Evolutionary conservation across 1,284 basidiomycete species (phyloP).

Genomic region (Naganishia albida): DNA sequence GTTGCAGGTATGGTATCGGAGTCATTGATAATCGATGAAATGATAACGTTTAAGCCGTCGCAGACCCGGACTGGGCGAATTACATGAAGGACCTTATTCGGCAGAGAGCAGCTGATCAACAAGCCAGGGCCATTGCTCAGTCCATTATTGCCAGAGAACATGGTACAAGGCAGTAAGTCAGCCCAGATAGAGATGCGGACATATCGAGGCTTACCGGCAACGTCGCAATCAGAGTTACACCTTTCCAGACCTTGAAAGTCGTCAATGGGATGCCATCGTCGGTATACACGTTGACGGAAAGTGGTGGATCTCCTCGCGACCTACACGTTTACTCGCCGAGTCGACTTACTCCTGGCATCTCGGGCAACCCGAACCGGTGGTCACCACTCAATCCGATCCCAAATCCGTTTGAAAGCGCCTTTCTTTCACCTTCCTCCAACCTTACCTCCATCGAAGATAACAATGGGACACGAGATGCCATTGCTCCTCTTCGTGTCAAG

Average conservation of each 20-base stretch:
- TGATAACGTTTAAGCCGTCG: slow-evolving; percentile 22
- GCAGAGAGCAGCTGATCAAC: slow-evolving; percentile 61
- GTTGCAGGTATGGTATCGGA: slow-evolving; percentile 66
- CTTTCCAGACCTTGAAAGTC: slow-evolving; percentile 62
- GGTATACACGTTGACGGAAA: slow-evolving; percentile 55
- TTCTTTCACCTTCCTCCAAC: slow-evolving; percentile 47
- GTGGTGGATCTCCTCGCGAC: slow-evolving; percentile 52
- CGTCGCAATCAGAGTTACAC: slow-evolving; percentile 17
- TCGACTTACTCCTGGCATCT: slow-evolving; percentile 57
- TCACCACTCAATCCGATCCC: slow-evolving; percentile 26
- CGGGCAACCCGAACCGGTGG: slow-evolving; percentile 45
- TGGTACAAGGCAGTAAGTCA: slow-evolving; percentile 53
- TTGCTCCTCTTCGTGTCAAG: slow-evolving; percentile 18
- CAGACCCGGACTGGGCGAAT: slow-evolving; percentile 85
- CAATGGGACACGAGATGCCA: neutral
- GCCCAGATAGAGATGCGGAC: too few species aligned
- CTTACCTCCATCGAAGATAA: neutral
- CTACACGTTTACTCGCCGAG: slow-evolving; percentile 63
- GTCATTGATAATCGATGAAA: slow-evolving; percentile 26
- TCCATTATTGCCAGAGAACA: slow-evolving; percentile 54
- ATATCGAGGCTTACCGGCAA: too few species aligned
- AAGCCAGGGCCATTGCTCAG: slow-evolving; percentile 78
- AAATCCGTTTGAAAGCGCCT: slow-evolving; percentile 59
- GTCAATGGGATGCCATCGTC: slow-evolving; percentile 69
- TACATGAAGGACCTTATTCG: slow-evolving; percentile 84